Evolutionary conservation across 345 rosid species (phyloP), one percentile per base, ranked within the genome.

Genomic region (Citrus hindsii): DNA sequence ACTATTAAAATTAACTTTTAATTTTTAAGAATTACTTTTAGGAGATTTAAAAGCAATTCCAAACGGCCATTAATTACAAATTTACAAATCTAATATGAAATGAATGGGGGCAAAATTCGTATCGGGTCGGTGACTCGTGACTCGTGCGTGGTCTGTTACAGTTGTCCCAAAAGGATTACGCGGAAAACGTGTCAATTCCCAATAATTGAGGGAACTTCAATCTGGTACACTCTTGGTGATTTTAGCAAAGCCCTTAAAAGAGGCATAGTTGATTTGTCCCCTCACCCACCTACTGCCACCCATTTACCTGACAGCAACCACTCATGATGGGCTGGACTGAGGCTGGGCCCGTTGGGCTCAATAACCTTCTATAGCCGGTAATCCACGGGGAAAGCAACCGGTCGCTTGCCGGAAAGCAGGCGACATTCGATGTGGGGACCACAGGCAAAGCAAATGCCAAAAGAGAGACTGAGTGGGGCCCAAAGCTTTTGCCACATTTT

Each of bases 311-410:
- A 82, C 81, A 80, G 83, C 73, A 79, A 67, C 87, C 25, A 71
- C 81, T 77, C 76, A 66, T 77, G 73, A 85, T 75, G 83, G 83
- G 87, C 85, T 82, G 82, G 73, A 67, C 3, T 16, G 24, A 14
- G 16, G 30, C 9, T 1, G 70, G 74, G 59, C 42, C 72, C 77
- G 58, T 18, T 0, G 7, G 67, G 73, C 79, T 79, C 60, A 32
- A 25, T 8, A 79, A 79, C 79, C 82, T 67, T 4, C 22, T 35
- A 16, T 56, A 65, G 55, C 77, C 82, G 68, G 81, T 74, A 5
- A 77, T 62, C 38, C 51, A 53, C 4, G 0, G 7, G 40, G 10
- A 67, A 42, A 63, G 76, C 56, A 32, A 78, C 68, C 76, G 62
- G 67, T 75, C 42, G 42, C 25, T 67, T 85, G 85, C 82, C 65